Evolutionary conservation across 306 rosid genomes (phyloP), one percentile per base, ranked within the genome.

Genomic region (Benincasa hispida): DNA sequence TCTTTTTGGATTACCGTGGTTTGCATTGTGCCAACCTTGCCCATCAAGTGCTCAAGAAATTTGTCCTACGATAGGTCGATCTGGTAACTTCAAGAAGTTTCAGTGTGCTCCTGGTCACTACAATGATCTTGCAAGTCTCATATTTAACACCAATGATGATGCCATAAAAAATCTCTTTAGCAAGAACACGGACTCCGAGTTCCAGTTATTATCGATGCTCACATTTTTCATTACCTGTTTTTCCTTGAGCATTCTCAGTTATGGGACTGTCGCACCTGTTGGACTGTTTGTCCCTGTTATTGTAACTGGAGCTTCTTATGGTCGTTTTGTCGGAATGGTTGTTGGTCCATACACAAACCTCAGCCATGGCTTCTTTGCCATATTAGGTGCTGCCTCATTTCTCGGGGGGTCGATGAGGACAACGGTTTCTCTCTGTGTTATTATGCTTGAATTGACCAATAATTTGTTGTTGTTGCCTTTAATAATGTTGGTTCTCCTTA

Each of bases 11-110:
- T 84, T 94, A 76, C 99, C 99, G 35, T 94, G 90, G 90, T 57
- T 92, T n/a, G 91, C 92, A 24, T 35, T 90, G 61, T 94, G 99
- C 87, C 91, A 70, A 78, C 81, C 91, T 76, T 92, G 99, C 79
- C 99, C 99, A 28, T 13, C 74, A 41, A 84, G 86, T 79, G 86
- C 99, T 67, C 59, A 72, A 41, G 97, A 94, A 84, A 89, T 85
- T 45, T 94, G 99, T 77, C 99, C 99, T 24, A 90, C 99, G 47
- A 90, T 94, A 55, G 97, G 97, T 74, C 91, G 97, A 80, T 94
- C 99, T 5, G 99, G 99, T 68, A 92, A 88, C 93, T 94, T 87
- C 90, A 94, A 94, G 91, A 94, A 90, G 89, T 94, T 94, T 53
- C 97, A 90, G 54, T 94, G 99, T 72, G 82, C 90, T 62, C 80